Conservation (phyloP, 2,329 filamentous ascomycete genomes). For the Diaporthe aspalathi region DNA sequence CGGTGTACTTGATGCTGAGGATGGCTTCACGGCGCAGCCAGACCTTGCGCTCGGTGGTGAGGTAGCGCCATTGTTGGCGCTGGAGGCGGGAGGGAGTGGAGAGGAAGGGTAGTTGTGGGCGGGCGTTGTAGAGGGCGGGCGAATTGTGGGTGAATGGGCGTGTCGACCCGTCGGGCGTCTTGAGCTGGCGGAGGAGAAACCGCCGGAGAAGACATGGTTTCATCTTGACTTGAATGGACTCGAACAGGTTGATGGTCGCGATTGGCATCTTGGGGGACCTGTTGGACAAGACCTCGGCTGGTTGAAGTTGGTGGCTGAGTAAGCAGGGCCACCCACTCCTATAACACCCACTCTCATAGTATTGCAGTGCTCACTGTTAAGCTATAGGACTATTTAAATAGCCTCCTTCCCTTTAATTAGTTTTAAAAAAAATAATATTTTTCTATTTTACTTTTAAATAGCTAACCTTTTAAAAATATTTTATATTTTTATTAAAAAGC, state of each 20-base stretch:
- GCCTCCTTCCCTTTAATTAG: too few species aligned
- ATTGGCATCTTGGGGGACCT: neutral
- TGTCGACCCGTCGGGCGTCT: conserved; percentile 35
- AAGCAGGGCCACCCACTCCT: neutral
- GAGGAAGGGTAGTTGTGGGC: conserved; percentile 65
- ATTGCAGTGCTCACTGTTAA: neutral
- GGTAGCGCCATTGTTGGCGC: conserved; percentile 71
- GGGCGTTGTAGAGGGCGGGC: conserved; percentile 52
- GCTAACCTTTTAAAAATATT: too few species aligned
- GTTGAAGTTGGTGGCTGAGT: neutral
- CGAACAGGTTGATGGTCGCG: neutral
- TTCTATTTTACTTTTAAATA: too few species aligned
- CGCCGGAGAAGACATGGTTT: conserved; percentile 54
- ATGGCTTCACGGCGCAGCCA: conserved; percentile 79
- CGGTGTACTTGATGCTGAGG: conserved; percentile 74
- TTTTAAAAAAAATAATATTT: too few species aligned
- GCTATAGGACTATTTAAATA: neutral
- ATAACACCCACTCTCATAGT: neutral
- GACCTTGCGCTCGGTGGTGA: conserved; percentile 81
- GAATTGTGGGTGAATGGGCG: conserved; percentile 70
- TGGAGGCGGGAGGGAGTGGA: conserved; percentile 52
- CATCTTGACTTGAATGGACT: conserved; percentile 51
- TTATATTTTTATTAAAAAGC: too few species aligned
- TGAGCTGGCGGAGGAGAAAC: conserved; percentile 44
- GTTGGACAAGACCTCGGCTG: neutral